Evolutionary conservation across 1,139 yeast genomes (phyloP), one percentile per base, ranked within the genome.

Genomic region (Pneumocystis canis): DNA sequence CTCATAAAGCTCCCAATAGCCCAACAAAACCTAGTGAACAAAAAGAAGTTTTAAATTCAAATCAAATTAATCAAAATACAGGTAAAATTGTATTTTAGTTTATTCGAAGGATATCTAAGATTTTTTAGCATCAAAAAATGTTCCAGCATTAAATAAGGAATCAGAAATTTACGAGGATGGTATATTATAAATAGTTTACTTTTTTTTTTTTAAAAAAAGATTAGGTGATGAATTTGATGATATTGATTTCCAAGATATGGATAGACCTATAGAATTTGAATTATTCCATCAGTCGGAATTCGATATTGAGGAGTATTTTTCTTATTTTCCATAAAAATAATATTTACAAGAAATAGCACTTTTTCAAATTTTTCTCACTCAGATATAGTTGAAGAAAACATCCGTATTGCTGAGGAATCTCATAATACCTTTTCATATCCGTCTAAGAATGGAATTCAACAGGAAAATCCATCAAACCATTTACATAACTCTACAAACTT

Each of bases 211-310:
- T n/a, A n/a, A n/a, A 39, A 35, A 57, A 4, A 20, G 30, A 35
- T 30, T 57, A 57, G 59, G 41, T 1, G 59, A 57, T 20, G 59
- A 57, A 20, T 57, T 57, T 11, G 59, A 57, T 11, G 41, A 57
- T 30, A 57, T 57, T 9, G 59, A 57, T 57, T 57, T 57, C 18
- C 41, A 35, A 5, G 59, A 57, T 25, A 47, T 47, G 11, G 59
- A 57, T 25, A 57, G 14, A 57, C 59, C 59, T 30, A 39, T 57
- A 57, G 41, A 35, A 20, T 5, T 25, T 9, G 59, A 57, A 14
- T 35, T 35, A 5, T 7, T 16, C 11, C 59, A 39, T 39, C 59
- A 35, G 20, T 35, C 30, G 4, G 59, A 57, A 25, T 57, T 25
- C 30, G 59, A 57, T 35, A 57, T 39, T 30, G 59, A 57, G 20